Evolutionary conservation across 371 early-diverging fungal genomes (phyloP).

Genomic region (Fennellomyces sp.): DNA sequence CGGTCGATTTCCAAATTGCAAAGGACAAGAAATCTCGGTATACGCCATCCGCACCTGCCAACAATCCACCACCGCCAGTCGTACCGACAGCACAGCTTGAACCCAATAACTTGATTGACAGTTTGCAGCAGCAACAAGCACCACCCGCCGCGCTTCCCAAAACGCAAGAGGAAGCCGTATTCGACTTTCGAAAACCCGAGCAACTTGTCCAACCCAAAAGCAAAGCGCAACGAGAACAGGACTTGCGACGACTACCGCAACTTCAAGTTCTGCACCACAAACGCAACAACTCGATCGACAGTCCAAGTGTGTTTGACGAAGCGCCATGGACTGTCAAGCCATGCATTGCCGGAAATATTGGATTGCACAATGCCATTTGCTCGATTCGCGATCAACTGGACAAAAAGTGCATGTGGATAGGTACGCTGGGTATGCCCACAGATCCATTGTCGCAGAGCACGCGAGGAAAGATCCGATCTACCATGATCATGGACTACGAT

Average conservation of each 20-base stretch:
- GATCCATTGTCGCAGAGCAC: constrained; percentile 67
- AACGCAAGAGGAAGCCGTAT: constrained; percentile 18
- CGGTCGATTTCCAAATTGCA: constrained; percentile 58
- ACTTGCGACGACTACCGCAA: constrained; percentile 22
- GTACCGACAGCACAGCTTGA: background rate
- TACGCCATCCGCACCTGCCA: constrained; percentile 7
- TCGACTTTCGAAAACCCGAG: constrained; percentile 37
- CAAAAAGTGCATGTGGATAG: constrained; percentile 72
- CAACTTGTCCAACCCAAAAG: constrained; percentile 38
- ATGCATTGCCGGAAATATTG: constrained; percentile 82
- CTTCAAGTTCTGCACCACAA: constrained; percentile 16
- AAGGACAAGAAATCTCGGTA: constrained; percentile 15
- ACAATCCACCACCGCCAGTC: background rate
- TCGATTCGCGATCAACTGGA: constrained; percentile 57
- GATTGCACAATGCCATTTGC: constrained; percentile 86
- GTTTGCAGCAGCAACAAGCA: constrained; percentile 20
- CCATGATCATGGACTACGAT: constrained; percentile 63
- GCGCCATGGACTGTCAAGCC: constrained; percentile 72
- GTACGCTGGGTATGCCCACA: constrained; percentile 76
- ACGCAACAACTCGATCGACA: constrained; percentile 42
- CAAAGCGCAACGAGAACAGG: constrained; percentile 35
- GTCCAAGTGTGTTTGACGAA: constrained; percentile 50
- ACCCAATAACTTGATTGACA: constrained; percentile 37
- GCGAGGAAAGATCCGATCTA: constrained; percentile 56
- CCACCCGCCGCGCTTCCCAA: background rate